These are phyloP conservation scores for Euphorbia celastroides DNA, from an alignment of 441 rosid genomes.

Conservation along the genomic window DNA sequence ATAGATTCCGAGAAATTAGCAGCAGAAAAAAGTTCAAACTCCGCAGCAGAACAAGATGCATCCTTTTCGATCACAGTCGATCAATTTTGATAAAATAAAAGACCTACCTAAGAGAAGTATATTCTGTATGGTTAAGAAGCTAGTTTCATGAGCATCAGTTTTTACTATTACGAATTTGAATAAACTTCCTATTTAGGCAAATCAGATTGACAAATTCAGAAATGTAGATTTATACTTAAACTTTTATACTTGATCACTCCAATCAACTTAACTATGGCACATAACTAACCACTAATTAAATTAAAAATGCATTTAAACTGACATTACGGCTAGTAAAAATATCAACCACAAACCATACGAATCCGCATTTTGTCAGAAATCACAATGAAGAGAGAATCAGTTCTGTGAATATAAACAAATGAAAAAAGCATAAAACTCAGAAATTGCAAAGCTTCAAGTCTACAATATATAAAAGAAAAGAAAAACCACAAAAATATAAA, in stretches of 20 bases:
- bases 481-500: background rate
- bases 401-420: background rate
- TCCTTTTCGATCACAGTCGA: background rate
- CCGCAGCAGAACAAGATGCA: background rate
- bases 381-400: background rate
- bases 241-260: background rate
- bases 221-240: background rate
- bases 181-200: background rate
- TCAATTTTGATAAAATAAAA: background rate
- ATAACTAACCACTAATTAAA: background rate
- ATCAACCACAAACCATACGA: background rate
- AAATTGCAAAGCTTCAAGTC: background rate
- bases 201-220: background rate
- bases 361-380: background rate
- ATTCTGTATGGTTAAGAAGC: conserved; percentile 1
- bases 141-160: conserved; percentile 2
- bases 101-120: conserved; percentile 13
- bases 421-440: background rate
- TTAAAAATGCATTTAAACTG: background rate
- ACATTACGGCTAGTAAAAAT: background rate
- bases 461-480: background rate
- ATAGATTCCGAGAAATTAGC: background rate
- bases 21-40: background rate
- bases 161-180: background rate
- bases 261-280: conserved; percentile 5